Percentiles rank a stretch among this genome's conserved stretches.
Evolutionary conservation across 2,329 filamentous ascomycete genomes (phyloP).

Genomic region (Fusarium pseudonygamai): DNA sequence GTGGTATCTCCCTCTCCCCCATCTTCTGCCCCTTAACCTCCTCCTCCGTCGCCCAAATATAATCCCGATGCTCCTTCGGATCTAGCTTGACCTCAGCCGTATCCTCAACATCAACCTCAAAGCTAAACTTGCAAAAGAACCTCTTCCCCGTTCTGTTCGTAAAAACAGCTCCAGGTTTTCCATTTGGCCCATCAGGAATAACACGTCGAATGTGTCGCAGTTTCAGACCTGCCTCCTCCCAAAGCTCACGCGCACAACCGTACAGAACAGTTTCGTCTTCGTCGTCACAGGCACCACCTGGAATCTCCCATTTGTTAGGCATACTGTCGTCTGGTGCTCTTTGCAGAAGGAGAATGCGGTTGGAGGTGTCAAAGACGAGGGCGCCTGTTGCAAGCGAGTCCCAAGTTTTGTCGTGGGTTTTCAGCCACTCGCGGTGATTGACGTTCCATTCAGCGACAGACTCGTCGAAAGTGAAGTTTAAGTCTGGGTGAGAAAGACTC

Average conservation of each 20-base stretch:
- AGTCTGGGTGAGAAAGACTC: neutral
- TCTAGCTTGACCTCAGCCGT: slow-evolving; percentile 47
- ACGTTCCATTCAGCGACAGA: slow-evolving; percentile 39
- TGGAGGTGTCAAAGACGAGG: slow-evolving; percentile 48
- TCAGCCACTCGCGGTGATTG: slow-evolving; percentile 40
- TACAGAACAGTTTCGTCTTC: slow-evolving; percentile 54
- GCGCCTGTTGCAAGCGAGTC: slow-evolving; percentile 47
- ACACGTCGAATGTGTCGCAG: slow-evolving; percentile 43
- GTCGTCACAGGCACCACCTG: slow-evolving; percentile 58
- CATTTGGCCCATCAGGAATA: slow-evolving; percentile 42
- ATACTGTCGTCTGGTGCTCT: slow-evolving; percentile 56
- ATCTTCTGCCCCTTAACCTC: slow-evolving; percentile 45
- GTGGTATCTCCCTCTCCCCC: slow-evolving; percentile 43
- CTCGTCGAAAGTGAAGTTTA: slow-evolving; percentile 39
- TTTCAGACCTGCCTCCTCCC: slow-evolving; percentile 57
- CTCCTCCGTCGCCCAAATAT: slow-evolving; percentile 52
- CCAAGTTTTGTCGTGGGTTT: slow-evolving; percentile 38
- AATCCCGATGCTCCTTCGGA: slow-evolving; percentile 54
- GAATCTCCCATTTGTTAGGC: slow-evolving; percentile 59
- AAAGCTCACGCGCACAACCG: slow-evolving; percentile 58
- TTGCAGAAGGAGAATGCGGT: slow-evolving; percentile 56
- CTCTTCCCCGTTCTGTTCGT: slow-evolving; percentile 47
- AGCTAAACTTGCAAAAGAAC: slow-evolving; percentile 48
- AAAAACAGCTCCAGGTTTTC: slow-evolving; percentile 43
- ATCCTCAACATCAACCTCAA: slow-evolving; percentile 48